Conservation (phyloP, 768 basidiomycete genomes). For the Hydnum rufescens region DNA sequence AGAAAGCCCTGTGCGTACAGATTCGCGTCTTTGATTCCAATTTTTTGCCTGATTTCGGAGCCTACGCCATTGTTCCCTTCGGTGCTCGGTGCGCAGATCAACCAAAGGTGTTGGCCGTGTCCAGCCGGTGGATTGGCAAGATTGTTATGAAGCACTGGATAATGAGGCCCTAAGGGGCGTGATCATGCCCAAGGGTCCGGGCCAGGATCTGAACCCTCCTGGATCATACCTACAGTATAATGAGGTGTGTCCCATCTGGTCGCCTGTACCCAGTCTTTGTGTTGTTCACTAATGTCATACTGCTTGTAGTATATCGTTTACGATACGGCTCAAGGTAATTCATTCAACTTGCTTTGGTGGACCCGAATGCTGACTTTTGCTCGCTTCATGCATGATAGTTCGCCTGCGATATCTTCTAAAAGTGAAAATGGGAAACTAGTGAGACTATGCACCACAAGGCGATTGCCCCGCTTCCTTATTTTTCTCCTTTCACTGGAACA, state of each 20-base stretch:
- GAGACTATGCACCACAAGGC: too few species aligned
- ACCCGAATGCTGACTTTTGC: background rate
- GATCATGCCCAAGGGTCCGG: constrained; percentile 38
- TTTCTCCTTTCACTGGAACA: too few species aligned
- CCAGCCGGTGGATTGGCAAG: constrained; percentile 37
- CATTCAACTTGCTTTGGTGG: background rate
- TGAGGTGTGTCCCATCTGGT: constrained; percentile 24
- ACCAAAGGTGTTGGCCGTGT: constrained; percentile 35
- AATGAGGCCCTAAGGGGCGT: constrained; percentile 33
- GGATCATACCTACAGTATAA: constrained; percentile 30
- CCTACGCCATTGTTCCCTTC: background rate
- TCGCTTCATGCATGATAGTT: background rate
- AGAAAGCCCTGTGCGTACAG: constrained; percentile 21
- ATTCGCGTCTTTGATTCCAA: background rate
- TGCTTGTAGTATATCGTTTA: constrained; percentile 42
- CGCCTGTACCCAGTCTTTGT: background rate
- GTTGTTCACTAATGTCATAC: constrained; percentile 2
- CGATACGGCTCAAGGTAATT: constrained; percentile 26
- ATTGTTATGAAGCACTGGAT: constrained; percentile 31
- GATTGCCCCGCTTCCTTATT: too few species aligned
- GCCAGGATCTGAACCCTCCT: constrained; percentile 17
- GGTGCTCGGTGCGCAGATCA: constrained; percentile 18
- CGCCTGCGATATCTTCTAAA: constrained; percentile 27
- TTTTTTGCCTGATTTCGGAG: background rate
- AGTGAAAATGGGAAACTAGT: constrained; percentile 28